Conservation (phyloP, 2,329 filamentous ascomycete species). For the Claviceps quebecensis region DNA sequence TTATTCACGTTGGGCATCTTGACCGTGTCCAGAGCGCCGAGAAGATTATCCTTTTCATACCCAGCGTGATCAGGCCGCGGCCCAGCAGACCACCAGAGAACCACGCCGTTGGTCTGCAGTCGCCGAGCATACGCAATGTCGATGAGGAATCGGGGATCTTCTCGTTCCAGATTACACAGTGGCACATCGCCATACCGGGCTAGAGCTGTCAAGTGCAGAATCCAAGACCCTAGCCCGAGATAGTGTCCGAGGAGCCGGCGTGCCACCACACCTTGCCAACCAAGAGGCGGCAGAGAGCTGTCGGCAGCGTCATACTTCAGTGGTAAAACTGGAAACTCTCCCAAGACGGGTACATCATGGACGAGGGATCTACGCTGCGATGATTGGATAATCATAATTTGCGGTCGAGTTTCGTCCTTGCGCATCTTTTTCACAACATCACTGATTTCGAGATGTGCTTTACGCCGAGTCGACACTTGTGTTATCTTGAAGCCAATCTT, state of each 20-base stretch:
- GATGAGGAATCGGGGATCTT: constrained; percentile 89
- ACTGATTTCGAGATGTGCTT: constrained; percentile 75
- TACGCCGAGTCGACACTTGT: constrained; percentile 78
- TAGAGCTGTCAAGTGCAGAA: constrained; percentile 74
- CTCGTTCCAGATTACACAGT: constrained; percentile 85
- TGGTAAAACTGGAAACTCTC: constrained; percentile 70
- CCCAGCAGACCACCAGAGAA: constrained; percentile 90
- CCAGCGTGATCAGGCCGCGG: constrained; percentile 88
- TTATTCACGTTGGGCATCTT: constrained; percentile 91
- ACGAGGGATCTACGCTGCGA: constrained; percentile 67
- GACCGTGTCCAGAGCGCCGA: constrained; percentile 69
- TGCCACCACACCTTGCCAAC: constrained; percentile 84
- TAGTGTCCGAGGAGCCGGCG: constrained; percentile 81
- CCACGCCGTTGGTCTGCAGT: constrained; percentile 79
- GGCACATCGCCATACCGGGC: constrained; percentile 89
- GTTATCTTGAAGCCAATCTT: constrained; percentile 72
- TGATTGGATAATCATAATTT: constrained; percentile 81
- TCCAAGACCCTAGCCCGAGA: constrained; percentile 83
- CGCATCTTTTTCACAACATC: constrained; percentile 83
- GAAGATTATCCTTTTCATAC: constrained; percentile 83
- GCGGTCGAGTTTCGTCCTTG: constrained; percentile 66
- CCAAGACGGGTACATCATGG: constrained; percentile 72
- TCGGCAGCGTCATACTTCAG: constrained; percentile 74
- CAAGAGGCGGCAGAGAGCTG: constrained; percentile 75
- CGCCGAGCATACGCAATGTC: constrained; percentile 88